A percentile compares a stretch with the other conserved stretches of the same genome.
Evolutionary conservation across 768 basidiomycete genomes (phyloP).

Genomic region (Mycena sanguinolenta): DNA sequence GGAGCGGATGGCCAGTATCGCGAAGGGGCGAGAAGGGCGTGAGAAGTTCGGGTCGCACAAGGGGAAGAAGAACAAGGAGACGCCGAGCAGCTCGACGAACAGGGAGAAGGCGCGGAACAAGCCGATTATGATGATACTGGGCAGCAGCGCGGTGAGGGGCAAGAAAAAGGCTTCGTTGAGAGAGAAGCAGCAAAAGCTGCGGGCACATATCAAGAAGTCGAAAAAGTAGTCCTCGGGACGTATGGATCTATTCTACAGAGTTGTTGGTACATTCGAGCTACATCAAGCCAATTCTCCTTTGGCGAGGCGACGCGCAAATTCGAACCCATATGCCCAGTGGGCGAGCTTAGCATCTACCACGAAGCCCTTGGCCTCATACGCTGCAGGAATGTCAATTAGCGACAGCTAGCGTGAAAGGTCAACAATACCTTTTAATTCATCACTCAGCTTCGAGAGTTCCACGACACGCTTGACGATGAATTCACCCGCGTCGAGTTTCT

Average conservation of each 20-base stretch:
- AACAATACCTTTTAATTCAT: conserved; percentile 71
- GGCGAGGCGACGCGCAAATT: conserved; percentile 56
- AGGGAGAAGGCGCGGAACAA: conserved; percentile 94
- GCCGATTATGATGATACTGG: conserved; percentile 94
- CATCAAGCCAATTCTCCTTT: conserved; percentile 26
- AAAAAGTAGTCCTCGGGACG: conserved; percentile 59
- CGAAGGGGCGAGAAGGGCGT: conserved; percentile 93
- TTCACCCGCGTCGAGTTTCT: conserved; percentile 89
- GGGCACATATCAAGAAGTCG: conserved; percentile 80
- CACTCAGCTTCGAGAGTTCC: conserved; percentile 72
- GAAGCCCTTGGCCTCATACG: conserved; percentile 71
- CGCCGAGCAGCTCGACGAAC: conserved; percentile 90
- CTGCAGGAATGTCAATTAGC: conserved; percentile 48
- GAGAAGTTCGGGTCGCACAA: conserved; percentile 93
- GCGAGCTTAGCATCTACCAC: conserved; percentile 83
- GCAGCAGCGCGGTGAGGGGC: conserved; percentile 79
- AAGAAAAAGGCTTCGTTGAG: conserved; percentile 88
- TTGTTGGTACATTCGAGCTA: conserved; percentile 1
- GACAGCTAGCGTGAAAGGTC: not conserved
- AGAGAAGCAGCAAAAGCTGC: conserved; percentile 84
- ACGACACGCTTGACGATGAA: conserved; percentile 83
- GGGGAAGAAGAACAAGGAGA: conserved; percentile 91
- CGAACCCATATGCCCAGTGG: conserved; percentile 81
- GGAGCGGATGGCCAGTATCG: conserved; percentile 91
- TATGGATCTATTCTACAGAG: not conserved